Base-by-base conservation (phyloP, 345 rosid species). In the Combretum micranthum region DNA sequence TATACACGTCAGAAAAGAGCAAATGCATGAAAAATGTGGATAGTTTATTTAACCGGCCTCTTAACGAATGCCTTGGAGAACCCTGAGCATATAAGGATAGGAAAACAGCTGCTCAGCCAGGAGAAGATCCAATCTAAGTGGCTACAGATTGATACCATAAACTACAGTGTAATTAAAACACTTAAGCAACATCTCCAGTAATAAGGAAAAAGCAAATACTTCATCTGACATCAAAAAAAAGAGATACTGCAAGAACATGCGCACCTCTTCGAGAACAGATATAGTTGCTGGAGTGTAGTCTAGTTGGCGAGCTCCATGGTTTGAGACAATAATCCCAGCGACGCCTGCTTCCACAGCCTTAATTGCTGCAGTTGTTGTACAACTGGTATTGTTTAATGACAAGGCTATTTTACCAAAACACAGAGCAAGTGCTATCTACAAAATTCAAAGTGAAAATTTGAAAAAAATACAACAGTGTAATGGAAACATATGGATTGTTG, bases 261-360 rank as follows among this genome's bases (percentile, higher is more conserved):
- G 43, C 52, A 83, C 96, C 88, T 88, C 93, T 68, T 88, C 90
- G 56, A 88, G 77, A 50, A 73, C 83, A 55, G 77, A 68, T 47
- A 88, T 77, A 0, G 90, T 76, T n/a, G 96, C 75, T 4, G 93
- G 93, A 44, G 74, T 60, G 52, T 81, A 83, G 55, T 85, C 85
- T 3, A 88, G 84, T 67, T 85, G 93, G 8, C 96, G 90, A 68
- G 68, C 93, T 55, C 90, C 96, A 32, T 88, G 96, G 66, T 88
- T 88, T 0, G 93, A 88, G 70, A 85, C 90, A 0, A 88, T 65
- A 64, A 88, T 83, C 56, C 94, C 96, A 49, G 75, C 82, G 55
- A 68, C 72, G 42, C 93, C 86, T 2, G 64, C 78, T 73, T 88
- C 88, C 66, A 81, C 73, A 16, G 93, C 90, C 64, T 80, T 83